Evolutionary conservation across 495 filamentous ascomycete genomes (phyloP).

Genomic region (Xylaria flabelliformis): DNA sequence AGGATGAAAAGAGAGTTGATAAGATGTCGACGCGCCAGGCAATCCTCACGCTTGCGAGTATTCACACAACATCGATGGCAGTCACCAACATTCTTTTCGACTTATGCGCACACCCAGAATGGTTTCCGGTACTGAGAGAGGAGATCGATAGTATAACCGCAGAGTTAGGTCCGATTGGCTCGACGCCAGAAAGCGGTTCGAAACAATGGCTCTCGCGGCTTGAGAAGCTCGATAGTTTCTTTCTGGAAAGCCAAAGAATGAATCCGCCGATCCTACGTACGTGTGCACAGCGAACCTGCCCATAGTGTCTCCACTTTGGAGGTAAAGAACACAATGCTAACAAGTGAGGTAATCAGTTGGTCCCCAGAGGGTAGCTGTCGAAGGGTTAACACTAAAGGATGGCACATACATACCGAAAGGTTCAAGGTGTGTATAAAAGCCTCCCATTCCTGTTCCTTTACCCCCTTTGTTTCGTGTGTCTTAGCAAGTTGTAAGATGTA

Average conservation of each 20-base stretch:
- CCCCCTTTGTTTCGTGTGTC: too few relatives aligned
- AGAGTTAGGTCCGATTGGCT: neutral
- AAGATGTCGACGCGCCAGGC: conserved; percentile 28
- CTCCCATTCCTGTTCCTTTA: too few relatives aligned
- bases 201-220: neutral
- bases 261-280: conserved; percentile 3
- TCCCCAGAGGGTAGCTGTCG: neutral
- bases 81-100: neutral
- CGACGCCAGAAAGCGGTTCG: neutral
- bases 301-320: neutral
- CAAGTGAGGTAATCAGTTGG: neutral
- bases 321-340: neutral
- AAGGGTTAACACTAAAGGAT: neutral
- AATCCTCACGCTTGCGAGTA: conserved; percentile 35
- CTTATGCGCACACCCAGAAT: conserved; percentile 2
- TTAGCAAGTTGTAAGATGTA: too few relatives aligned
- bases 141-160: neutral
- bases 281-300: neutral
- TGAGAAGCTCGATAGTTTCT: conserved; percentile 22
- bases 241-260: conserved; percentile 9
- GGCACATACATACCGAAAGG: neutral
- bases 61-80: conserved; percentile 39
- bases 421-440: too few relatives aligned
- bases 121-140: neutral
- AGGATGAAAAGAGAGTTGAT: conserved; percentile 14